Evolutionary conservation across 345 rosid genomes (phyloP), one percentile per base, ranked within the genome.

Genomic region (Eucalyptus tenuipes): DNA sequence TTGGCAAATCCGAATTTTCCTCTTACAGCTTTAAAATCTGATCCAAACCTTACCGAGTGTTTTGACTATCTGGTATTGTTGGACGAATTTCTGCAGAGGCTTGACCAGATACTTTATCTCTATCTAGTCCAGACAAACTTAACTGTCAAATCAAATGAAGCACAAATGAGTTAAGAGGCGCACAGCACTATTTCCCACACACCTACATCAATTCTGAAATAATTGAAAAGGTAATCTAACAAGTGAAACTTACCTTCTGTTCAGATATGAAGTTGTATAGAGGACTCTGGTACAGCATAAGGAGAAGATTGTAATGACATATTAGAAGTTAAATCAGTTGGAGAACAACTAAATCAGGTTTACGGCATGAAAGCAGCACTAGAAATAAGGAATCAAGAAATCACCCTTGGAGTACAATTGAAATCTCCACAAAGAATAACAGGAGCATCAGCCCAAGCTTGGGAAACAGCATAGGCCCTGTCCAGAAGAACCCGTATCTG

Each of bases 341-440:
- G n/a, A 90, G 80, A 82, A 79, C 48, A 44, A 88, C 87, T 57
- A 89, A 71, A 49, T 52, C 33, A 86, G 61, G 64, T 61, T 66
- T 52, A 87, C 87, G n/a, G 61, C 88, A 87, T 50, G 87, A 57
- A 85, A 49, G 52, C 86, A 66, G 47, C 55, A 45, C 33, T 24
- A n/a, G 81, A 85, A 84, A 15, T 85, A 59, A 87, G 61, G 66
- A 18, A 86, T 64, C 47, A 90, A 87, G 86, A 53, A 59, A 87
- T n/a, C 42, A 96, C 99, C 99, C 95, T 95, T 31, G 99, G 99
- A 71, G 98, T 97, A 89, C 97, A 96, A 90, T 97, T 97, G 90
- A 97, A 96, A 91, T 97, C 99, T 86, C 99, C 99, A 92, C 99
- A 96, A 86, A 97, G 93, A 94, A 97, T 96, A 91, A 96, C 94